Evolutionary conservation across 306 rosid genomes (phyloP), one percentile per base, ranked within the genome.

Genomic region (Glycine latifolia): DNA sequence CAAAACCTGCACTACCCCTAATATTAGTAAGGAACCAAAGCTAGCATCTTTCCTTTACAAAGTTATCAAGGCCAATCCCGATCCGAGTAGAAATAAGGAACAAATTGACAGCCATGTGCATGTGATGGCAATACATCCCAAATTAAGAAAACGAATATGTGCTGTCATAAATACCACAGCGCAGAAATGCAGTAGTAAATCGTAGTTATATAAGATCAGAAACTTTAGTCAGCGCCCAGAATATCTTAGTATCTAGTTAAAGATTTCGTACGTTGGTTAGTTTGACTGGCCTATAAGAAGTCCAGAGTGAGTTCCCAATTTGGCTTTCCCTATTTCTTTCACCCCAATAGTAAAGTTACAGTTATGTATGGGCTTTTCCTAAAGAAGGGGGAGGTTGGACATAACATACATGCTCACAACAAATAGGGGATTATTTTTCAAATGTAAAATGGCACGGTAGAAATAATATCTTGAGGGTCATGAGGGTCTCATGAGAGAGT

Each of bases 401-500:
- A 71, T 7, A 12, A 26, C 31, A 26, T 83, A 83, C 90, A 85
- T 10, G 62, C 85, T 83, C 76, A 62, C 55, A 77, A 67, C 14
- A 69, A 53, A 69, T 20, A 59, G 3, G 10, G 16, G 20, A 65
- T 71, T 43, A 84, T 84, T 78, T 71, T 26, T 75, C 5, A 1
- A 53, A 75, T 16, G 67, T 10, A 26, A 8, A 41, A 47, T 78
- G 79, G 76, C 56, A 35, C 2, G 54, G 82, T 70, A 46, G 7
- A 66, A 7, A 46, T 81, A 60, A n/a, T 44, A 10, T 12, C 0
- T 4, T 26, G 31, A 54, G 53, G 16, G 67, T 88, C 80, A 90
- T 8, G 86, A 80, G 75, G 91, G 92, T 87, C 92, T 88, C 89
- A 74, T 82, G 46, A 89, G 90, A 15, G 89, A 41, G 84, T 90